Conservation (phyloP, 164 flowering plant genomes). For the Hamamelis virginiana region DNA sequence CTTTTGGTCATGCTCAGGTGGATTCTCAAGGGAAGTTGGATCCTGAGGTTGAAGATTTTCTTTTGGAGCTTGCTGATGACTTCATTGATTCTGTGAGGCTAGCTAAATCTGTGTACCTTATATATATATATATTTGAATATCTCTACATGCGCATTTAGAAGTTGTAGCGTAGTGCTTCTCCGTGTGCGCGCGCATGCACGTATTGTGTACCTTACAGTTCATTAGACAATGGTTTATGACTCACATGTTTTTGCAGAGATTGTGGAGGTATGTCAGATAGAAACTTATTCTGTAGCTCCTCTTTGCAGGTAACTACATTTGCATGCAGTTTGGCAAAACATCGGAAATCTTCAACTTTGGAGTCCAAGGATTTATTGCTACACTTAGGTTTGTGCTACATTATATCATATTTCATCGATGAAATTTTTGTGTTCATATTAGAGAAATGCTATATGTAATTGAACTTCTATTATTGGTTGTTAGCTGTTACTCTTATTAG, state of each 20-base stretch:
- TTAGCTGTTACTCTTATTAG: no score
- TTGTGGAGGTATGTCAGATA: conserved; percentile 1
- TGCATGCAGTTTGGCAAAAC: conserved; percentile 94
- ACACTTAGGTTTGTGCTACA: conserved; percentile 69
- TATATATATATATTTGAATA: not conserved
- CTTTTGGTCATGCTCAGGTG: conserved; percentile 47
- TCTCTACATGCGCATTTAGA: not conserved
- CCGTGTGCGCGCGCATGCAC: not conserved
- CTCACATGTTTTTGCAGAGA: not conserved
- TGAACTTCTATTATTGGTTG: no score
- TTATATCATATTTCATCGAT: not conserved
- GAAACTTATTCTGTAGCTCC: not conserved
- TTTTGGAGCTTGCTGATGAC: conserved; percentile 82
- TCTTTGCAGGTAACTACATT: conserved; percentile 75
- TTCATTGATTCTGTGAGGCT: conserved; percentile 74
- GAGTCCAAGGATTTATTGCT: conserved; percentile 90
- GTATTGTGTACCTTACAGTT: not conserved
- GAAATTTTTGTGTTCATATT: no score
- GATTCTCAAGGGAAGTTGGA: conserved; percentile 76
- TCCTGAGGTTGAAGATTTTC: conserved; percentile 87
- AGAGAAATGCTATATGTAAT: no score
- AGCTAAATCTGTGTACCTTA: not conserved
- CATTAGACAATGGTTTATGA: not conserved
- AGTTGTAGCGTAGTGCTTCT: not conserved
- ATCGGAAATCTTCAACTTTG: conserved; percentile 85